phyloP scores from a whole-genome alignment of 208 protist genomes.

The Acanthamoeba royreba region DNA sequence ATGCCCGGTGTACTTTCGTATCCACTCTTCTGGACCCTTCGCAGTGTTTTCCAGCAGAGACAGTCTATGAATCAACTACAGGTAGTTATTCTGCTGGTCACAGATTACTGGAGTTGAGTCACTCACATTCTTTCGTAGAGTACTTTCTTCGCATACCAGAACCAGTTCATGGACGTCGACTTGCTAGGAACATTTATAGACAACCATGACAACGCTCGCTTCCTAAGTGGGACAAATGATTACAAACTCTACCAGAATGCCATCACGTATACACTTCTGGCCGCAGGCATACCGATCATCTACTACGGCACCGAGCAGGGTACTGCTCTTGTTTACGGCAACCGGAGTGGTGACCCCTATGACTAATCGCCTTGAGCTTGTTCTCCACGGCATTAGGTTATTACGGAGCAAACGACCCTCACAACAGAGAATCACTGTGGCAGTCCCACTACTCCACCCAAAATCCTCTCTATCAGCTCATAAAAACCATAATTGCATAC shows the following conservation, averaged over 20 bases:
- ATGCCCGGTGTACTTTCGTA: conserved; percentile 70
- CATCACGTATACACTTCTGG: too few species aligned
- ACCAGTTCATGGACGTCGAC: conserved; percentile 17
- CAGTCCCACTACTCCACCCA: too few species aligned
- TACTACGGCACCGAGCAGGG: too few species aligned
- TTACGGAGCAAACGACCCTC: too few species aligned
- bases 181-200: conserved; percentile 59
- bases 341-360: too few species aligned
- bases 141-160: background rate
- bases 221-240: conserved; percentile 60
- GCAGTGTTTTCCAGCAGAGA: conserved; percentile 63
- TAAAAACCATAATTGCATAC: too few species aligned
- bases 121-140: background rate
- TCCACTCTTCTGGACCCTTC: conserved; percentile 78
- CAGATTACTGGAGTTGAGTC: conserved; percentile 20
- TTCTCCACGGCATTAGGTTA: too few species aligned
- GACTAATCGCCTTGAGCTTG: too few species aligned
- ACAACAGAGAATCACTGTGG: too few species aligned
- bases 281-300: too few species aligned
- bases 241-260: conserved; percentile 50
- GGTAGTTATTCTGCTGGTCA: conserved; percentile 46
- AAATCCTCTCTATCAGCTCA: too few species aligned
- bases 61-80: conserved; percentile 65
- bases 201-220: conserved; percentile 76
- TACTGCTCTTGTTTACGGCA: too few species aligned